Base-by-base conservation (phyloP, 116 monocot genomes). In the Papilionanthe hybrid region DNA sequence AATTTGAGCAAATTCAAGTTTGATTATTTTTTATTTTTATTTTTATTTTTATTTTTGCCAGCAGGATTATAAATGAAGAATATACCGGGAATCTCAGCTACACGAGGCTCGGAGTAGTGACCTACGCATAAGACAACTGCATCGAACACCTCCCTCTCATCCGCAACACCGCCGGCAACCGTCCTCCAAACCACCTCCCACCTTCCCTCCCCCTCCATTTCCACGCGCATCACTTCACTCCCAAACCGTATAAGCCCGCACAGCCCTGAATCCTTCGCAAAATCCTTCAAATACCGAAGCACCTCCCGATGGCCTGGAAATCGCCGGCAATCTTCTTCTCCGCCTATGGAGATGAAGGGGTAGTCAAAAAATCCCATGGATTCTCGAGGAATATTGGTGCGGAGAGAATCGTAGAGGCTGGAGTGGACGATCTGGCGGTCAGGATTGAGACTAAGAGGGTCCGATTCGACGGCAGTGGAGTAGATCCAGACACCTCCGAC, bases 401-500 rank as follows among this genome's bases (percentile, higher is more conserved):
- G 90, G 58, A 99, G 91, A 8, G 99, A 94, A 1, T 63, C 73
- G 84, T 99, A 99, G 77, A 99, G 88, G 83, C 99, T 94, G 47
- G 86, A 77, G 41, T 91, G 90, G 76, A 92, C 82, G 18, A 90
- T 53, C 22, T 55, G 17, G 1, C 96, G 83, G 47, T 69, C 15
- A 32, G 85, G 85, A 42, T 86, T 79, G 30, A 67, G 41, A 9
- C 93, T 85, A 7, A 99, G 77, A 48, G 88, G 86, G 66, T 99
- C 95, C 58, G 89, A 83, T 56, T 91, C 91, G 19, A 82, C 81
- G 11, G 77, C 79, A 72, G 90, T 79, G 19, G 81, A 84, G 87
- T 99, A 93, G 76, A 99, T 42, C 99, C 99, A 99, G 37, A 91
- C 93, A 48, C 99, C 94, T 5, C 94, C 94, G 72, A 94, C 72